Base-by-base conservation (phyloP, 306 rosid genomes). In the Quercus parvula region DNA sequence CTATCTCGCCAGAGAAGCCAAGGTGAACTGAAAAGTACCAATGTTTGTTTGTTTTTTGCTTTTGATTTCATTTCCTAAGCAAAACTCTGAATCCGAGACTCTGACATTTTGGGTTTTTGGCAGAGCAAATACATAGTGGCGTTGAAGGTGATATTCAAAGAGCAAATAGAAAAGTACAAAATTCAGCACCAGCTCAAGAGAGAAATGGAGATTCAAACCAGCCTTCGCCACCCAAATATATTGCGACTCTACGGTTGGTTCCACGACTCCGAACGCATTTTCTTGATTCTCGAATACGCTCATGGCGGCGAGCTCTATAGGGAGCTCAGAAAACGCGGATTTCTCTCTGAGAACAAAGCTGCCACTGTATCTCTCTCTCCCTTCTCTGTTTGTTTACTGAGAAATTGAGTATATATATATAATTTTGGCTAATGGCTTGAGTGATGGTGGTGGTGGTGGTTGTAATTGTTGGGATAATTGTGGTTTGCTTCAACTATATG, bases 231-330 rank as follows among this genome's bases (percentile, higher is more conserved):
- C 78, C 94, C 91, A 0, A 94, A 91, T 71, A 71, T 94, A 18
- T 78, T 94, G 38, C 87, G 89, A 2, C 97, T 94, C 49, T 94
- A 78, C 62, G 98, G 98, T 25, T 93, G 98, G 98, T 93, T 93
- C 67, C 90, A 94, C 75, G 97, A 94, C 44, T 59, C 77, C 13
- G 90, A 91, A n/a, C 91, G 92, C 27, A 86, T 91, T 75, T 87
- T 86, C 85, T 78, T 94, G 87, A 94, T 94, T 51, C 94, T 94
- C 73, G 98, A 91, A 82, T 94, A 91, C 62, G 97, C 98, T 77
- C 90, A 90, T 64, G 88, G 91, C 55, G 98, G 97, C 7, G 98
- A 94, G 85, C 91, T 94, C 78, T 94, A 91, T 63, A 85, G 75
- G 59, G 92, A 87, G 79, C 86, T 91, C 5, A 82, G 88, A 66